These are phyloP conservation scores for Pichia kudriavzevii DNA, from an alignment of 1,139 yeast genomes.

Conservation along the genomic window DNA sequence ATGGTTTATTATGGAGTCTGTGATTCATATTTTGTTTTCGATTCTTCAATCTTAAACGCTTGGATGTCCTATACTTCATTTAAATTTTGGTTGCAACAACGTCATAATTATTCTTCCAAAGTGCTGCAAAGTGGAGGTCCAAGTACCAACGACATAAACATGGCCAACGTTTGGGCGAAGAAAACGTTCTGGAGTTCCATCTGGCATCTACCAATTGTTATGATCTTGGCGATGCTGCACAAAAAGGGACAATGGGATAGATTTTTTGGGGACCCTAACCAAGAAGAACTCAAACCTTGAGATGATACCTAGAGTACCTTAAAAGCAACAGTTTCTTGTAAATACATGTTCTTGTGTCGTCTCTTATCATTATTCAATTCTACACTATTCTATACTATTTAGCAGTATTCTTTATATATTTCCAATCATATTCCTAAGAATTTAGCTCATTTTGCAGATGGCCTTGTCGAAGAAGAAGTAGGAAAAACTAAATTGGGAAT, in stretches of 20 bases:
- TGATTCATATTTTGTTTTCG: conserved; percentile 72
- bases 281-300: conserved; percentile 6
- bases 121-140: conserved; percentile 31
- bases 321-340: too few species aligned
- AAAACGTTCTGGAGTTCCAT: conserved; percentile 92
- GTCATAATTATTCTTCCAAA: conserved; percentile 40
- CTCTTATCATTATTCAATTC: too few species aligned
- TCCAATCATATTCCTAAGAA: too few species aligned
- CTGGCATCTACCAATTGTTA: conserved; percentile 84
- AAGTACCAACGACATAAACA: conserved; percentile 44
- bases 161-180: conserved; percentile 65
- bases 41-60: conserved; percentile 72
- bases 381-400: too few species aligned
- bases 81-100: conserved; percentile 78
- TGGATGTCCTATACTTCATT: conserved; percentile 81
- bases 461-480: too few species aligned
- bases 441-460: too few species aligned
- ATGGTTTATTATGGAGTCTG: conserved; percentile 72
- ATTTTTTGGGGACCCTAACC: conserved; percentile 30
- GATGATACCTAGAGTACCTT: too few species aligned
- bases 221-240: conserved; percentile 88
- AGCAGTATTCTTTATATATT: too few species aligned
- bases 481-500: too few species aligned
- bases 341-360: too few species aligned
- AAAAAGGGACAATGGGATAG: conserved; percentile 95